These are phyloP conservation scores for Coemansia sp. DNA, from an alignment of 192 early-diverging fungal species.

Conservation along the genomic window DNA sequence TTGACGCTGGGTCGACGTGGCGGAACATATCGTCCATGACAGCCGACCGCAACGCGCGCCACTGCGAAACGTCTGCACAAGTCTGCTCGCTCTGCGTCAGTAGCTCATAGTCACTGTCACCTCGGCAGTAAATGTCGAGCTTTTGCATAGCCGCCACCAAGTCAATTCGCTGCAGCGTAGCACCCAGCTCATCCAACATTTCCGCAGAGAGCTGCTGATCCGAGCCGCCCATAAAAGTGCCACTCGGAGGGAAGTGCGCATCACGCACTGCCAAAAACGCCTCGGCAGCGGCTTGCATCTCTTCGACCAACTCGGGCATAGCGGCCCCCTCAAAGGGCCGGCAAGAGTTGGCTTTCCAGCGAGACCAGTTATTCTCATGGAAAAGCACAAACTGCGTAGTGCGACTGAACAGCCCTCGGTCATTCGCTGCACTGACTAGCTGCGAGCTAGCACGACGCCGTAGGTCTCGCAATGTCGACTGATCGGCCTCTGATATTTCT, in stretches of 20 bases:
- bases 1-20: constrained; percentile 35
- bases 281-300: constrained; percentile 33
- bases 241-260: not conserved
- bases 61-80: constrained; percentile 45
- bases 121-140: constrained; percentile 48
- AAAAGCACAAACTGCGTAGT: constrained; percentile 69
- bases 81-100: constrained; percentile 45
- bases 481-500: constrained; percentile 44
- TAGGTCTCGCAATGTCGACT: constrained; percentile 60
- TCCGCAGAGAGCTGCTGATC: not conserved
- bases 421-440: constrained; percentile 59
- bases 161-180: constrained; percentile 22
- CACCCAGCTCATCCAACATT: constrained; percentile 29
- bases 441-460: constrained; percentile 55
- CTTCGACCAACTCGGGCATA: constrained; percentile 48
- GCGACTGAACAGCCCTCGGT: constrained; percentile 65
- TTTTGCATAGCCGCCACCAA: constrained; percentile 34
- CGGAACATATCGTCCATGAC: constrained; percentile 49
- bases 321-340: constrained; percentile 66
- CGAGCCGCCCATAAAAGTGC: constrained; percentile 19
- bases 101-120: constrained; percentile 52
- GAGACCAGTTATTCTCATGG: constrained; percentile 78
- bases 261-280: constrained; percentile 24
- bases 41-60: constrained; percentile 45
- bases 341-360: constrained; percentile 84